phyloP scores from a whole-genome alignment of 140 eudicot genomes.

The Oenanthe javanica region DNA sequence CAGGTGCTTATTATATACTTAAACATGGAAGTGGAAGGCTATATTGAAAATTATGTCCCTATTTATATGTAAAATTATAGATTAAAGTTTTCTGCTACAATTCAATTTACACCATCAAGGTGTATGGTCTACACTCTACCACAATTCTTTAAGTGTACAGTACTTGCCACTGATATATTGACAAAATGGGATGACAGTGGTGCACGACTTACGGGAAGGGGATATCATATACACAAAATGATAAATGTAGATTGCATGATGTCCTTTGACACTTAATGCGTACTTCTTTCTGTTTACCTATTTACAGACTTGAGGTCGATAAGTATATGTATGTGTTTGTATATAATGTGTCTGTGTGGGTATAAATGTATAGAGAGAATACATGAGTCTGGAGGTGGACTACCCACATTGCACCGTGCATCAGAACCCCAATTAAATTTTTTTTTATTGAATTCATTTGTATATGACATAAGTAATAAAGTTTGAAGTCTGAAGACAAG shows the following conservation, averaged over 20 bases:
- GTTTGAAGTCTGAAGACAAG: background rate
- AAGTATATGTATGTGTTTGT: background rate
- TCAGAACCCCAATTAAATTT: no score
- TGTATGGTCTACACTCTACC: background rate
- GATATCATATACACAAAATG: background rate
- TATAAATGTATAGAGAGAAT: background rate
- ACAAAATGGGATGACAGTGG: background rate
- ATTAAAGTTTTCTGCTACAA: background rate
- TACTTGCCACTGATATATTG: background rate
- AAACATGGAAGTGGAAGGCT: background rate
- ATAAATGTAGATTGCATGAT: background rate
- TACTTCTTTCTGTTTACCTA: background rate
- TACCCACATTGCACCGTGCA: background rate
- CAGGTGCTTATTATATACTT: background rate
- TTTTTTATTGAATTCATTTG: background rate
- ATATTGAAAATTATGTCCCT: background rate
- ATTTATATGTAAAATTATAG: background rate
- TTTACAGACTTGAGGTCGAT: background rate
- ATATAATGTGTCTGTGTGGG: background rate
- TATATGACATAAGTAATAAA: background rate
- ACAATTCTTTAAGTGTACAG: background rate
- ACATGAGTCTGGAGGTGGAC: background rate
- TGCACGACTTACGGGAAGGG: background rate
- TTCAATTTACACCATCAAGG: background rate
- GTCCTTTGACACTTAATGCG: background rate